Evolutionary conservation across 2,329 filamentous ascomycete genomes (phyloP), one percentile per base, ranked within the genome.

Genomic region (Neodidymelliopsis sp.): DNA sequence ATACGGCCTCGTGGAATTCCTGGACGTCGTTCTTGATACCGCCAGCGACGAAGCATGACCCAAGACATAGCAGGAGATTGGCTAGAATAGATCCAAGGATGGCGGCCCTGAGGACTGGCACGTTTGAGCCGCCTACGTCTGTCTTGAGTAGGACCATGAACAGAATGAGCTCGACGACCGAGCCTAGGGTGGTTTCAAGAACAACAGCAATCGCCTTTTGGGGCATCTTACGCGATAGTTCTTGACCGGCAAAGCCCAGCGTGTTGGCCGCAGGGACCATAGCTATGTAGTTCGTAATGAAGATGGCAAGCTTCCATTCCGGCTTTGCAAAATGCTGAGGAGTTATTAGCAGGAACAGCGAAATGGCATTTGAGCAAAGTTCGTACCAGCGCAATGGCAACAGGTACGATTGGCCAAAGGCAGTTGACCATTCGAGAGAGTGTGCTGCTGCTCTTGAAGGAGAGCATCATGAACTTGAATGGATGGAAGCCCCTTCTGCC

Each of bases 11-110:
- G 63, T 88, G 87, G 66, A 95, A 94, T 12, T 77, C 79, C 59
- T 91, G 83, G 57, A 88, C 83, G 5, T 88, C 79, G 23, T 86
- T 83, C 43, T 79, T 77, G 25, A 93, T 57, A 7, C 91, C 90
- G 29, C 89, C 89, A 16, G 85, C 81, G 53, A 93, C 84, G 76
- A 96, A 95, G 69, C 90, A 94, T 41, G 87, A 66, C 0, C 91
- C 91, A 19, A 95, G 74, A 60, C 90, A 95, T 1, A 95, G 78
- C 33, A 95, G 75, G 74, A 94, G 82, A 23, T 91, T 95, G 10
- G 91, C 90, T 24, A 96, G 72, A 33, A 95, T 88, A 0, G 89
- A 93, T 25, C 91, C 90, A 0, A 95, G 75, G 45, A 95, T 92
- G 19, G 91, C 90, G 42, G 89, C 89, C 66, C 90, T 84, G 60